Evolutionary conservation across 176 grass and related monocot species (phyloP).

Genomic region (Themeda triandra): DNA sequence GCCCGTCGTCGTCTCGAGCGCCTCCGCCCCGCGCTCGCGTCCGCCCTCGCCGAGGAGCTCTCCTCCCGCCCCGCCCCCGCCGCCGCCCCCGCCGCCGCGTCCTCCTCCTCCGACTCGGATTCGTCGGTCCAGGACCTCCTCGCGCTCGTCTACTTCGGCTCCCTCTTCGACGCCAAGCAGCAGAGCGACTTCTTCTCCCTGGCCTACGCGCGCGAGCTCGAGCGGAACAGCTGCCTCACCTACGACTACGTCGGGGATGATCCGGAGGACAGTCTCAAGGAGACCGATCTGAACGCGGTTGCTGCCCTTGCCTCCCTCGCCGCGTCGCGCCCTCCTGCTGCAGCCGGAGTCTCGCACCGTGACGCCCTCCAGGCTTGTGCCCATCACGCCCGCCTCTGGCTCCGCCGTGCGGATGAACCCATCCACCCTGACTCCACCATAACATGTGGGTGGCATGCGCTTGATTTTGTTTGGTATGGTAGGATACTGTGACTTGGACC

Average conservation of each 20-base stretch:
- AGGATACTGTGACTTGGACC: neutral
- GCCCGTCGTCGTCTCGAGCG: constrained; percentile 69
- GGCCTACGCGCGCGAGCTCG: constrained; percentile 70
- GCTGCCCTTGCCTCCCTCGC: constrained; percentile 56
- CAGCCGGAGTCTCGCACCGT: constrained; percentile 63
- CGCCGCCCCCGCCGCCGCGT: neutral
- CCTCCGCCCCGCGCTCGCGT: constrained; percentile 62
- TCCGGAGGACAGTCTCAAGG: constrained; percentile 61
- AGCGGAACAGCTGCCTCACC: constrained; percentile 83
- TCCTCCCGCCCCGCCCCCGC: constrained; percentile 20
- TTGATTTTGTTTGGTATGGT: neutral
- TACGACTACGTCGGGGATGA: constrained; percentile 94
- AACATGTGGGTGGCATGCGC: constrained; percentile 55
- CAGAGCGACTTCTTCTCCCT: constrained; percentile 70
- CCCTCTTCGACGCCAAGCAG: constrained; percentile 73
- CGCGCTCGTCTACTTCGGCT: constrained; percentile 76
- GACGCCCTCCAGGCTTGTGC: constrained; percentile 75
- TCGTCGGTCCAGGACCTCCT: constrained; percentile 64
- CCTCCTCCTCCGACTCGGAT: constrained; percentile 44
- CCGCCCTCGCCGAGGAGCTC: constrained; percentile 75
- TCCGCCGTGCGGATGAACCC: constrained; percentile 48
- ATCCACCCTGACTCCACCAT: constrained; percentile 52
- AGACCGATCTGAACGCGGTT: constrained; percentile 68
- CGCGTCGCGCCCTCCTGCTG: constrained; percentile 59
- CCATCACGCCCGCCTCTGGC: constrained; percentile 65